Evolutionary conservation across 768 basidiomycete species (phyloP), one percentile per base, ranked within the genome.

Genomic region (Mrakia blollopis): DNA sequence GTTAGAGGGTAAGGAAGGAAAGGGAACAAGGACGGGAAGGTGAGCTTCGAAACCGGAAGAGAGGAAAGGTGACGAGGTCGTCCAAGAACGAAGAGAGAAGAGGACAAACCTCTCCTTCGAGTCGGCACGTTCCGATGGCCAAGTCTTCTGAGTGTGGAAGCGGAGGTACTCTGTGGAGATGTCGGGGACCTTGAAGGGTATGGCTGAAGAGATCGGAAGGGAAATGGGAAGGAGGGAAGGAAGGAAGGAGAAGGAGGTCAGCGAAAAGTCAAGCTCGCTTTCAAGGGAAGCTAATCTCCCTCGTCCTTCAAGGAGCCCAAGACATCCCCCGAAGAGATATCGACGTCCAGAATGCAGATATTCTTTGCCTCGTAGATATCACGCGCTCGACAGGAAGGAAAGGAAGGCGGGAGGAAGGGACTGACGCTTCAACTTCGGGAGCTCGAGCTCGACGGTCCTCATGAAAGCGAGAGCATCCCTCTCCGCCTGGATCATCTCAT

Each of bases 391-490:
- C n/a, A n/a, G n/a, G n/a, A n/a, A n/a, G n/a, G n/a, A n/a, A n/a
- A n/a, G n/a, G n/a, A 3, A 25, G 41, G 28, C 50, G 28, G 23
- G 25, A 39, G 8, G 8, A 37, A 74, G 8, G 9, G 54, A 28
- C 47, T 2, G 62, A 78, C 77, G 77, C 18, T 69, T 67, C 60
- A 78, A 73, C 73, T 73, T 73, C 21, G 77, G 77, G 18, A 78
- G 62, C 73, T 78, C 77, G 68, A 78, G 70, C 68, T 78, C 77
- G 41, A 78, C 77, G 4, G 73, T 74, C 70, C 77, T 68, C 77
- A 78, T 78, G 41, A 78, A 78, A 11, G 77, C 77, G 41, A 78
- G 73, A 18, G 65, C 77, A 13, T 78, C 73, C 18, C 77, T 44
- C 73, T 78, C 77, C 47, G 69, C 62, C 30, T 78, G 67, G 50